Percentiles rank a stretch among this genome's conserved stretches.
Conservation (phyloP, 2,329 filamentous ascomycete species). For the Aureobasidium sp. region DNA sequence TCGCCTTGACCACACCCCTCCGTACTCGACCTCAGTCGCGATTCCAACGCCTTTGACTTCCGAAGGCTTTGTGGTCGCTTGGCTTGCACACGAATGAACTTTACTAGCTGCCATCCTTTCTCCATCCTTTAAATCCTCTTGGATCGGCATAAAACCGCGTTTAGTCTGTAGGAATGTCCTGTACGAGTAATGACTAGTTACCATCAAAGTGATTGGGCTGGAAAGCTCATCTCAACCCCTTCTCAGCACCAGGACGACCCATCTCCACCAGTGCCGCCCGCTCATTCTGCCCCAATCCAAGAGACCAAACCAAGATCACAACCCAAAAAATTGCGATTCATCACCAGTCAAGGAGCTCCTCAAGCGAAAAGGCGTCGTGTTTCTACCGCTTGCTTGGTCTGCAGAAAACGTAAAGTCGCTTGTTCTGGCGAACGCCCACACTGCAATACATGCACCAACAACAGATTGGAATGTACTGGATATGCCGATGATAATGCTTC, state of each 20-base stretch:
- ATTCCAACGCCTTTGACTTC: not conserved
- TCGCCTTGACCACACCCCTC: not conserved
- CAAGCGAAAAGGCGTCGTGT: conserved; percentile 71
- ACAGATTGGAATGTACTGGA: conserved; percentile 40
- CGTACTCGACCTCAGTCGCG: not conserved
- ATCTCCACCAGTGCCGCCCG: not conserved
- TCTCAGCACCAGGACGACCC: not conserved
- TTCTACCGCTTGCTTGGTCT: conserved; percentile 55
- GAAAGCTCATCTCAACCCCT: not conserved
- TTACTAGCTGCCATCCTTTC: not conserved
- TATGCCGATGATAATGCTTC: conserved; percentile 31
- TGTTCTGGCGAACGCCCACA: conserved; percentile 37
- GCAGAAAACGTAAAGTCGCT: conserved; percentile 41
- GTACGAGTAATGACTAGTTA: conserved; percentile 5
- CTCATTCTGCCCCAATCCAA: not conserved
- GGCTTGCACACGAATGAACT: not conserved
- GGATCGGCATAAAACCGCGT: not conserved
- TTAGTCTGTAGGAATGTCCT: not conserved
- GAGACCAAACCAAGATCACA: conserved; percentile 10
- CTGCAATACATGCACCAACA: conserved; percentile 39
- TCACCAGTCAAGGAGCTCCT: conserved; percentile 72
- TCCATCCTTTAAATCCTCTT: not conserved
- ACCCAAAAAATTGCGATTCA: conserved; percentile 48
- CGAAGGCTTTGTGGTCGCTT: not conserved
- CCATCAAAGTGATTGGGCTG: conserved; percentile 3